Conservation (phyloP, 1,139 yeast genomes). For the Diutina pseudorugosa region DNA sequence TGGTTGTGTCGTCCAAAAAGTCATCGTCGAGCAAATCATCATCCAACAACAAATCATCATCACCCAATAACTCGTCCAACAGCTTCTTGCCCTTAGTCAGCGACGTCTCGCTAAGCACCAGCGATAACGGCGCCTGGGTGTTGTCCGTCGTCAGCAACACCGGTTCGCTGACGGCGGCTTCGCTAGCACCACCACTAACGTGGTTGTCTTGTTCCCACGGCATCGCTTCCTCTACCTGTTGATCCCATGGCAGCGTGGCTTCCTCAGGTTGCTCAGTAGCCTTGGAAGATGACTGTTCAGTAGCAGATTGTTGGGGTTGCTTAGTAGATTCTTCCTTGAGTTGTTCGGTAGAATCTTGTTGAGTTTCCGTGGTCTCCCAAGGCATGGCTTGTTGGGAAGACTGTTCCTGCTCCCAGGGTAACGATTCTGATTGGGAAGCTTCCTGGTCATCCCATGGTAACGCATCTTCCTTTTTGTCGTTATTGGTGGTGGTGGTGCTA, state of each 20-base stretch:
- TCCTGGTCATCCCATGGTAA: neutral
- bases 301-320: neutral
- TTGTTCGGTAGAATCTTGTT: neutral
- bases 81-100: neutral
- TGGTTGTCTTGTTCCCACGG: no score
- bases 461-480: neutral
- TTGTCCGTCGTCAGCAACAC: neutral
- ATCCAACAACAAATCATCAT: slow-evolving; percentile 23
- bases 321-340: neutral
- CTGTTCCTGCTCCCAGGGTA: neutral
- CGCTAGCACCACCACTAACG: no score
- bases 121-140: neutral
- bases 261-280: neutral
- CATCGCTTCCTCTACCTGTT: neutral
- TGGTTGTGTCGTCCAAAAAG: slow-evolving; percentile 10
- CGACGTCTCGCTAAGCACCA: neutral
- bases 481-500: no score
- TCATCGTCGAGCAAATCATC: slow-evolving; percentile 23
- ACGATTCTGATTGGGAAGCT: neutral
- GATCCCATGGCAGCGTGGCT: slow-evolving; percentile 5
- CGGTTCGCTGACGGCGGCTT: neutral
- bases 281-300: neutral
- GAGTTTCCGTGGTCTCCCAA: slow-evolving; percentile 2
- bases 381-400: neutral
- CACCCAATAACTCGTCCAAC: slow-evolving; percentile 14